Evolutionary conservation across 2,329 filamentous ascomycete species (phyloP).

Genomic region (Xylariaceae sp.): DNA sequence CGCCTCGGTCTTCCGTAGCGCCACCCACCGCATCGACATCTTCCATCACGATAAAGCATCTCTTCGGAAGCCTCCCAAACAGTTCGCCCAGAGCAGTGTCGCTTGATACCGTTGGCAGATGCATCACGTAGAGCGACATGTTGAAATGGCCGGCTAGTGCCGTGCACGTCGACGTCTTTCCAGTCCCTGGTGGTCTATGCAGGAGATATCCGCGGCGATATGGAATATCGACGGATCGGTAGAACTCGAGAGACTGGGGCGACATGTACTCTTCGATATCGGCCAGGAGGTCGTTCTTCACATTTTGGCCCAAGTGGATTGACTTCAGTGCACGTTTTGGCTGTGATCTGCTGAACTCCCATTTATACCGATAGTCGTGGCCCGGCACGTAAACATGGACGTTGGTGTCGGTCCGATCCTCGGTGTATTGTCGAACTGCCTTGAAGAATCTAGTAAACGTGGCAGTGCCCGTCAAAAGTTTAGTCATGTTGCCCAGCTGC

Average conservation of each 20-base stretch:
- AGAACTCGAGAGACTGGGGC: slow-evolving; percentile 50
- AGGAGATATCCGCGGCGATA: slow-evolving; percentile 69
- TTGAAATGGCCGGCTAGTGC: slow-evolving; percentile 65
- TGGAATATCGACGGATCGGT: slow-evolving; percentile 66
- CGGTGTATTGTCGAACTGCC: slow-evolving; percentile 27
- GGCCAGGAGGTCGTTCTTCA: slow-evolving; percentile 57
- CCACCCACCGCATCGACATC: slow-evolving; percentile 51
- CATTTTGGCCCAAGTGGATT: slow-evolving; percentile 32
- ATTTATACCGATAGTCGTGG: slow-evolving; percentile 4
- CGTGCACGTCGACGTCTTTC: slow-evolving; percentile 72
- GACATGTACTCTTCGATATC: slow-evolving; percentile 62
- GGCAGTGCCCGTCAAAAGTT: too few relatives aligned
- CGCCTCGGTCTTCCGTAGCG: too few relatives aligned
- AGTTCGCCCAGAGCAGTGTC: slow-evolving; percentile 29
- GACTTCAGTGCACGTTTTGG: slow-evolving; percentile 30
- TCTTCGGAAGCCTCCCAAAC: slow-evolving; percentile 23
- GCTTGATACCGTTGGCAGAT: slow-evolving; percentile 44
- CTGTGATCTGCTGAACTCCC: slow-evolving; percentile 30
- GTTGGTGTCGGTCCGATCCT: slow-evolving; percentile 32
- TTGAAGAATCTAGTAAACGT: slow-evolving; percentile 21
- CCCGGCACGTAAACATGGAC: slow-evolving; percentile 33
- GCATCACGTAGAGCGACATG: slow-evolving; percentile 69
- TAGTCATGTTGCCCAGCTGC: too few relatives aligned
- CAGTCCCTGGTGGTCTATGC: slow-evolving; percentile 64
- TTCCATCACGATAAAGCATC: slow-evolving; percentile 46